Conservation (phyloP, 768 basidiomycete species). For the Daedalea quercina region DNA sequence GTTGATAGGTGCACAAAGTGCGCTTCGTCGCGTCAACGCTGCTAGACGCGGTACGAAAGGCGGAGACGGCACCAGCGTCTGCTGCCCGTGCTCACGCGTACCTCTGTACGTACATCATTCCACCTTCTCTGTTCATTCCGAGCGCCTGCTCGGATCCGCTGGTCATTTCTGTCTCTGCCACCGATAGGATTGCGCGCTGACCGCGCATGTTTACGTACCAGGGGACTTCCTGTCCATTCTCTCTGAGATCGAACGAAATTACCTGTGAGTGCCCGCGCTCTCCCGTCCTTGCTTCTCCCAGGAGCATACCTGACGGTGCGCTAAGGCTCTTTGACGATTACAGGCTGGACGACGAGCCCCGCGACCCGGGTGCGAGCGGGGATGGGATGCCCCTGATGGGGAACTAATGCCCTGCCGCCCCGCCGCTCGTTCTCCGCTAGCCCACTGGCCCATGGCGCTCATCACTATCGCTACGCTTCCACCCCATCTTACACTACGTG, state of each 20-base stretch:
- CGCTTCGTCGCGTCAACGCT: slow-evolving; percentile 89
- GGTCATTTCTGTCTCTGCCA: neutral
- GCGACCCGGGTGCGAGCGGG: slow-evolving; percentile 54
- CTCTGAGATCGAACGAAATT: slow-evolving; percentile 88
- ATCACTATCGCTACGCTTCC: neutral
- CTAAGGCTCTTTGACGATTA: neutral
- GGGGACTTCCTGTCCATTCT: slow-evolving; percentile 92
- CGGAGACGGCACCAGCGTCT: slow-evolving; percentile 70
- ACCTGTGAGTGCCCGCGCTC: slow-evolving; percentile 46
- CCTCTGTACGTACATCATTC: slow-evolving; percentile 50
- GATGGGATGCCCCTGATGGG: slow-evolving; percentile 41
- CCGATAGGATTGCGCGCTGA: no score
- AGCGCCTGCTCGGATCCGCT: neutral
- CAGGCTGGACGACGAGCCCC: slow-evolving; percentile 60
- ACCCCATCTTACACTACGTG: neutral
- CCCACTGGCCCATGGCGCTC: neutral
- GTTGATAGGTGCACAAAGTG: slow-evolving; percentile 78
- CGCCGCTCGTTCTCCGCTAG: neutral
- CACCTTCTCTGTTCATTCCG: neutral
- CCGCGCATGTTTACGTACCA: slow-evolving; percentile 24
- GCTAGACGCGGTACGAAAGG: slow-evolving; percentile 77
- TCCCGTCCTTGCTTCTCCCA: neutral
- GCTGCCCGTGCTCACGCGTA: slow-evolving; percentile 84
- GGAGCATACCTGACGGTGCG: neutral
- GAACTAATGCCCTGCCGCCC: neutral